Percentiles rank a stretch among this genome's conserved stretches.
phyloP scores from a whole-genome alignment of 768 basidiomycete species.

The Termitomyces sp. region DNA sequence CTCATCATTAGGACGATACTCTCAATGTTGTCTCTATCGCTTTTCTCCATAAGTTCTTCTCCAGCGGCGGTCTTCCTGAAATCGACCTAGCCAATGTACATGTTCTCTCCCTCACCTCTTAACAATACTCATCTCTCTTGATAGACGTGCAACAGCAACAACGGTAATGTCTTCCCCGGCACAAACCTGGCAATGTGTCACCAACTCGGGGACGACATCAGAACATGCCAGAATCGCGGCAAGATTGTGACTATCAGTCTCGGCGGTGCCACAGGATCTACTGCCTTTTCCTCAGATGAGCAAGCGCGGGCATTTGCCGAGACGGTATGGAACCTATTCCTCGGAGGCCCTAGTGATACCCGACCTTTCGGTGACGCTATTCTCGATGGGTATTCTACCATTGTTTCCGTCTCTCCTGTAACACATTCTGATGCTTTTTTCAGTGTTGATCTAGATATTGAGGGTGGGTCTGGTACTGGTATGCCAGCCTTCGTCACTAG shows the following conservation, averaged over 20 bases:
- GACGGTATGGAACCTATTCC: slow-evolving; percentile 68
- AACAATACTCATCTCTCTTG: neutral
- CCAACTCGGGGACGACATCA: slow-evolving; percentile 53
- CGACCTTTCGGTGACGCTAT: slow-evolving; percentile 70
- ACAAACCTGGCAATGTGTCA: slow-evolving; percentile 56
- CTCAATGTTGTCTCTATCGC: slow-evolving; percentile 65
- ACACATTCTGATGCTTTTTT: neutral
- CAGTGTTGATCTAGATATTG: slow-evolving; percentile 69
- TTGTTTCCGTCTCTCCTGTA: neutral
- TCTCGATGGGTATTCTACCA: slow-evolving; percentile 56
- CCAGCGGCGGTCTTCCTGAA: slow-evolving; percentile 55
- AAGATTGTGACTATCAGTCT: slow-evolving; percentile 54
- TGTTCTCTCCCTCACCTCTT: slow-evolving; percentile 8
- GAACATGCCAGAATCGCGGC: slow-evolving; percentile 58
- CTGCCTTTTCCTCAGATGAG: slow-evolving; percentile 49
- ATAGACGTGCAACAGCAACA: slow-evolving; percentile 55
- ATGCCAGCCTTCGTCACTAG: slow-evolving; percentile 50
- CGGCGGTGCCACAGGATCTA: slow-evolving; percentile 58
- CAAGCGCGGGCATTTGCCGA: slow-evolving; percentile 56
- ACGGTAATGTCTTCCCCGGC: slow-evolving; percentile 54
- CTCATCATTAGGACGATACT: slow-evolving; percentile 43
- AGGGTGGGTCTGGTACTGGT: slow-evolving; percentile 47
- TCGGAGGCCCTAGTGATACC: slow-evolving; percentile 50
- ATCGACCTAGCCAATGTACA: slow-evolving; percentile 65
- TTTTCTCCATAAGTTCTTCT: slow-evolving; percentile 61